phyloP scores from a whole-genome alignment of 163 green algal species.

The Volvox carteri region DNA sequence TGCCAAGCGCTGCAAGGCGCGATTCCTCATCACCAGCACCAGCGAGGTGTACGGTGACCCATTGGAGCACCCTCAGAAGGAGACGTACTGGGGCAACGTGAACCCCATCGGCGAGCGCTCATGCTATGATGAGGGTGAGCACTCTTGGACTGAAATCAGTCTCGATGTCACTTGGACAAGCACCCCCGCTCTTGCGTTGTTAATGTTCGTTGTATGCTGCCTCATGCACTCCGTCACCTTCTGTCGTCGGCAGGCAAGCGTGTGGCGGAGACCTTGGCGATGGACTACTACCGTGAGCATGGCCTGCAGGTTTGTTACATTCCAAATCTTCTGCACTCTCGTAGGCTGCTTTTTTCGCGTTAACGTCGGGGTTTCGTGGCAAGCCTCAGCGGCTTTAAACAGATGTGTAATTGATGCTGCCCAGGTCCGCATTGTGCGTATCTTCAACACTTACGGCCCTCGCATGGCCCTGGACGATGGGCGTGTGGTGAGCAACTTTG shows the following conservation, averaged over 20 bases:
- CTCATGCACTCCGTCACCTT: too few species aligned
- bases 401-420: neutral
- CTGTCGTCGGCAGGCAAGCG: constrained; percentile 89
- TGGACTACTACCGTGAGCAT: constrained; percentile 98
- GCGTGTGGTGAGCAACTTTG: constrained; percentile 99
- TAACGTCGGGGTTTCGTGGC: too few species aligned
- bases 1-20: constrained; percentile 94
- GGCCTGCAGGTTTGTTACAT: constrained; percentile 77
- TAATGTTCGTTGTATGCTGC: too few species aligned
- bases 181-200: too few species aligned
- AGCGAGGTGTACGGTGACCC: constrained; percentile 99
- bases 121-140: constrained; percentile 98
- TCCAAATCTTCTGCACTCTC: too few species aligned
- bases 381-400: neutral
- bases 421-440: constrained; percentile 96
- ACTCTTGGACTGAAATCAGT: too few species aligned
- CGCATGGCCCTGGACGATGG: constrained; percentile 99
- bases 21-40: constrained; percentile 96
- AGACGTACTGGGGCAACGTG: constrained; percentile 99
- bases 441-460: constrained; percentile 99
- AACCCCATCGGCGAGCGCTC: constrained; percentile 98
- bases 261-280: constrained; percentile 96
- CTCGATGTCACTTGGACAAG: too few species aligned
- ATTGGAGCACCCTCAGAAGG: constrained; percentile 97
- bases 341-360: too few species aligned